These are phyloP conservation scores for Plasmodium fragile DNA, from an alignment of 169 alveolate genomes.

Conservation along the genomic window DNA sequence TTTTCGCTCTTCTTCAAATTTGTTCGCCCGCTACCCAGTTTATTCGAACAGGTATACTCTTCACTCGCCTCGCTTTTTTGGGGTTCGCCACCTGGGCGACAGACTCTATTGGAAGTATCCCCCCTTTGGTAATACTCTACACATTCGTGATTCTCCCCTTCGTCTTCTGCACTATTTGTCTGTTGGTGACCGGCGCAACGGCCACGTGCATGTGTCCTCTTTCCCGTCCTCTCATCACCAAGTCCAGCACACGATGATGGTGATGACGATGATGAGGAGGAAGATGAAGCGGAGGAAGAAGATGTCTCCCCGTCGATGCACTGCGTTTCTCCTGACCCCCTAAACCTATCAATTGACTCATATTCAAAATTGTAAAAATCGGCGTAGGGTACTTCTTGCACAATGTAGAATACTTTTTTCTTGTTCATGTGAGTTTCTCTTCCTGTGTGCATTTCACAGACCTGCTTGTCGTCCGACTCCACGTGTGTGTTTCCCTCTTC, in stretches of 20 bases:
- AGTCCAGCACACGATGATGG: neutral
- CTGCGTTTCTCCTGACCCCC: neutral
- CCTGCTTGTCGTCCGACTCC: neutral
- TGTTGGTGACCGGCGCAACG: neutral
- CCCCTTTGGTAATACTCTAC: neutral
- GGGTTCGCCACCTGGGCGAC: neutral
- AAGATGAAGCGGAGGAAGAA: neutral
- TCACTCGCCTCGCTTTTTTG: neutral
- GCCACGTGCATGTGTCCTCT: neutral
- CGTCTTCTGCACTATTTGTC: neutral
- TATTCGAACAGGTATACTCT: neutral
- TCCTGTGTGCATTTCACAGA: neutral
- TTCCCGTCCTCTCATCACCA: neutral
- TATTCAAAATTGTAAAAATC: conserved; percentile 57
- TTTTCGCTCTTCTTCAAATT: neutral
- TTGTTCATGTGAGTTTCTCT: neutral
- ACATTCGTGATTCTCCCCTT: neutral
- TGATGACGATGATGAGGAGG: neutral
- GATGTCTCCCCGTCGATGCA: conserved; percentile 29
- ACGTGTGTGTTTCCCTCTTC: neutral
- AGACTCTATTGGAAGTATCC: neutral
- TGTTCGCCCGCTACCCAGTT: neutral
- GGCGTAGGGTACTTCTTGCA: conserved; percentile 53
- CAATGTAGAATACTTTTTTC: conserved; percentile 4
- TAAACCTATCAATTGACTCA: conserved; percentile 18